Evolutionary conservation across 768 basidiomycete species (phyloP), one percentile per base, ranked within the genome.

Genomic region (Mycena vulgaris): DNA sequence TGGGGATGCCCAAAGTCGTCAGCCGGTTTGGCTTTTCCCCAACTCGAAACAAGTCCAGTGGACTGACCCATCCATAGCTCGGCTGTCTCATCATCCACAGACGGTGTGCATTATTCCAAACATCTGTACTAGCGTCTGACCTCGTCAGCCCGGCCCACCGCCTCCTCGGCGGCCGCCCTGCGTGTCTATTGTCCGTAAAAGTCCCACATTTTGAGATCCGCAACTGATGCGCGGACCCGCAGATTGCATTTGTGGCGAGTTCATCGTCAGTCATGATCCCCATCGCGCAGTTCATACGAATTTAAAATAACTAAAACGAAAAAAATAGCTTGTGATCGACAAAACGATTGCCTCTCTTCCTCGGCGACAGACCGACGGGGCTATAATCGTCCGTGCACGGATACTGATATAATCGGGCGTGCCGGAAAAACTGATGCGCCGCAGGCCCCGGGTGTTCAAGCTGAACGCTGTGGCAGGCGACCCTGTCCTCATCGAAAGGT

Each of bases 1-100:
- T n/a, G n/a, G n/a, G n/a, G 66, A 97, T 97, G 96, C 96, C 96
- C 61, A 97, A 97, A 80, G 94, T 98, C 71, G 89, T 96, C 76
- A 95, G 95, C 4, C 89, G 95, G 42, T 45, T 5, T 5, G 21
- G 6, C 5, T 14, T 42, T 4, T 21, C 16, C 8, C 40, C 17
- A 14, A 16, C 45, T 14, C n/a, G n/a, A n/a, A n/a, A n/a, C n/a
- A 25, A 7, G 45, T 47, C 45, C n/a, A 42, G 14, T 5, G 9
- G 16, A 10, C 40, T 42, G 14, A n/a, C 42, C 21, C 19, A 23
- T 21, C 14, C 47, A 10, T 25, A 48, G 25, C 7, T 69, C 63
- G 47, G 92, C 94, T 5, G 89, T 96, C 69, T 96, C 95, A 11
- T 94, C 95, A 3, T 96, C 95, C 5, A 90, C 94, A 39, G 93